These are phyloP conservation scores for Fusarium subglutinans DNA, from an alignment of 2,329 filamentous ascomycete genomes.

Conservation along the genomic window DNA sequence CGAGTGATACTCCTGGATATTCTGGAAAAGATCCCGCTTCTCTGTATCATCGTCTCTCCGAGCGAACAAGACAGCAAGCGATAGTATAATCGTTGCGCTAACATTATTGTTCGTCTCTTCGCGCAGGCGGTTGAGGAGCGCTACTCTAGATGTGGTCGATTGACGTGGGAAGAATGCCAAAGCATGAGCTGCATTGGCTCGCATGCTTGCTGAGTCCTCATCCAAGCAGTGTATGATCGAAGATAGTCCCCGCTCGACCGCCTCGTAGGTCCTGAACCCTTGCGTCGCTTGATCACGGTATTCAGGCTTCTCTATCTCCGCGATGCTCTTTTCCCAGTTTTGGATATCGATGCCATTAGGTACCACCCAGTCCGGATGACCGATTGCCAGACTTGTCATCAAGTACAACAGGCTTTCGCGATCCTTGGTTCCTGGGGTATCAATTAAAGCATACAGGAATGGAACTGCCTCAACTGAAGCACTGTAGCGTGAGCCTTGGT, in stretches of 20 bases:
- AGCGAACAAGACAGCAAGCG: not conserved
- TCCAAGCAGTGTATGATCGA: not conserved
- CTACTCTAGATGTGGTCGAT: not conserved
- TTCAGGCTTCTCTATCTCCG: not conserved
- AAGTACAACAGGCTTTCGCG: not conserved
- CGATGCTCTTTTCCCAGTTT: not conserved
- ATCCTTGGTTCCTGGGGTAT: not conserved
- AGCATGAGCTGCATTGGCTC: not conserved
- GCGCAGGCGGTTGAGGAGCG: not conserved
- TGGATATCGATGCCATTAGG: not conserved
- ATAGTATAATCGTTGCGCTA: not conserved
- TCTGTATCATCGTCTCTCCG: not conserved
- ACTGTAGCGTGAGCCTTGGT: not conserved
- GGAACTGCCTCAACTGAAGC: not conserved
- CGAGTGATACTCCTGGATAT: not conserved
- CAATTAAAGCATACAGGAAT: not conserved
- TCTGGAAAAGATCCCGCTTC: not conserved
- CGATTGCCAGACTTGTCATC: not conserved
- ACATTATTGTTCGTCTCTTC: not conserved
- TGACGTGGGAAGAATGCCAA: not conserved
- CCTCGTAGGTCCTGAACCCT: not conserved
- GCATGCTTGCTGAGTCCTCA: not conserved
- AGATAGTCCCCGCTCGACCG: not conserved
- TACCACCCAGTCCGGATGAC: not conserved
- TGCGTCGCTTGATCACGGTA: rapidly evolving